Percentiles rank a stretch among this genome's conserved stretches.
Conservation (phyloP, 1,284 basidiomycete genomes). For the Pisolithus thermaeus region DNA sequence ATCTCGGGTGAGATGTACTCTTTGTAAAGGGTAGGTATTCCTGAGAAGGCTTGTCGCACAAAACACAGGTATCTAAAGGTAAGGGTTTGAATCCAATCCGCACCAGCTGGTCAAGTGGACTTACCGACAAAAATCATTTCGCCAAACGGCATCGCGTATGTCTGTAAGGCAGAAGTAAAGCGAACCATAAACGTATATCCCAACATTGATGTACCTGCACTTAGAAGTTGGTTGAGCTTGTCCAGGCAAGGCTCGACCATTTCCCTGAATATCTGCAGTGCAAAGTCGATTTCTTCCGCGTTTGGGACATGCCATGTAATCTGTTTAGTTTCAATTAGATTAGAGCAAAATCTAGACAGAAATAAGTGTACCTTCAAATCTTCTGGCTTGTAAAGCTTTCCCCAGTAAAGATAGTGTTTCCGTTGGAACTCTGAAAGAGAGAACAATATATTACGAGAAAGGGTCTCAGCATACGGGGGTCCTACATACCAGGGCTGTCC, state of each 20-base stretch:
- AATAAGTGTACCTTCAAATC: slow-evolving; percentile 59
- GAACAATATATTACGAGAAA: neutral
- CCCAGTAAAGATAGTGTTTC: slow-evolving; percentile 79
- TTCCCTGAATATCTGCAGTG: slow-evolving; percentile 47
- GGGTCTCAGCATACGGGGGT: neutral
- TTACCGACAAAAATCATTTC: slow-evolving; percentile 92
- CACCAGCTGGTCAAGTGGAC: slow-evolving; percentile 13
- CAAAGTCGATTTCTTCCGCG: slow-evolving; percentile 73
- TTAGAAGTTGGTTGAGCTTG: slow-evolving; percentile 63
- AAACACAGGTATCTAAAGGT: slow-evolving; percentile 53
- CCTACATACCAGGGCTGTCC: slow-evolving; percentile 61
- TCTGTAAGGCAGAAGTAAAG: slow-evolving; percentile 25
- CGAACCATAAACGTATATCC: neutral
- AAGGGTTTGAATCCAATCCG: slow-evolving; percentile 2
- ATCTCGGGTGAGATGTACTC: slow-evolving; percentile 32
- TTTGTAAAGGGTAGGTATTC: slow-evolving; percentile 62
- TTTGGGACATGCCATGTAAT: slow-evolving; percentile 46
- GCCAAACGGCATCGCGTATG: slow-evolving; percentile 67
- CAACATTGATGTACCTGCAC: slow-evolving; percentile 19
- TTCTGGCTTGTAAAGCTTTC: slow-evolving; percentile 72
- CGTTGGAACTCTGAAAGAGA: slow-evolving; percentile 56
- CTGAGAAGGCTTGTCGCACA: slow-evolving; percentile 64
- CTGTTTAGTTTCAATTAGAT: slow-evolving; percentile 27
- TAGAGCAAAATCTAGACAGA: neutral
- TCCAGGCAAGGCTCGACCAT: slow-evolving; percentile 67